phyloP scores from a whole-genome alignment of 768 basidiomycete species.

The Mycena pura region DNA sequence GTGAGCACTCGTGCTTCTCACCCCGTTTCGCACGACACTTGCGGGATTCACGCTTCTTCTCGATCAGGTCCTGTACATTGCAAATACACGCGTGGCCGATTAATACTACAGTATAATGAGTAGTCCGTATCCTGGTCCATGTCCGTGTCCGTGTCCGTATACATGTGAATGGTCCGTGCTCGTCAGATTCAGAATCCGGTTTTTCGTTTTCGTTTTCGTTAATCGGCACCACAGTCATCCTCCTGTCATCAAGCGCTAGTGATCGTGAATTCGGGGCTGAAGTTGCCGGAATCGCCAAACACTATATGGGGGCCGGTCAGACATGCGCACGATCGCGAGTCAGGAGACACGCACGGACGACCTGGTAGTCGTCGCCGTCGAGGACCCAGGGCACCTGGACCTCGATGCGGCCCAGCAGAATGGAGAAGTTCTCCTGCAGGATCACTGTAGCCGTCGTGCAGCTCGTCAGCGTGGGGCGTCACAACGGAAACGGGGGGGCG shows the following conservation, averaged over 20 bases:
- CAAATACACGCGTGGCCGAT: not conserved
- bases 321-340: not conserved
- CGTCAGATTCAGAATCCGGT: no score
- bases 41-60: no score
- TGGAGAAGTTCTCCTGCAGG: slow-evolving; percentile 36
- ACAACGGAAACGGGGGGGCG: slow-evolving; percentile 15
- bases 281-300: slow-evolving; percentile 46
- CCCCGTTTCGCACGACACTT: no score
- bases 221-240: no score
- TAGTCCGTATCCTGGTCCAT: not conserved
- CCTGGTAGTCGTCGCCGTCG: slow-evolving; percentile 36
- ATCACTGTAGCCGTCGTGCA: slow-evolving; percentile 20
- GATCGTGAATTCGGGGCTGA: slow-evolving; percentile 41
- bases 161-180: no score
- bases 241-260: not conserved
- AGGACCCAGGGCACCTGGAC: slow-evolving; percentile 38
- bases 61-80: no score
- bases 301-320: slow-evolving; percentile 29
- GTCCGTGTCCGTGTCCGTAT: not conserved
- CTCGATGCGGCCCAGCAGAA: slow-evolving; percentile 32
- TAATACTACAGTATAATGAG: not conserved
- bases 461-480: not conserved
- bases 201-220: not conserved
- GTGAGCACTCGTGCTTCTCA: no score
- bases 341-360: slow-evolving; percentile 35